phyloP scores from a whole-genome alignment of 2,329 filamentous ascomycete species.

The Clarireedia monteithiana region DNA sequence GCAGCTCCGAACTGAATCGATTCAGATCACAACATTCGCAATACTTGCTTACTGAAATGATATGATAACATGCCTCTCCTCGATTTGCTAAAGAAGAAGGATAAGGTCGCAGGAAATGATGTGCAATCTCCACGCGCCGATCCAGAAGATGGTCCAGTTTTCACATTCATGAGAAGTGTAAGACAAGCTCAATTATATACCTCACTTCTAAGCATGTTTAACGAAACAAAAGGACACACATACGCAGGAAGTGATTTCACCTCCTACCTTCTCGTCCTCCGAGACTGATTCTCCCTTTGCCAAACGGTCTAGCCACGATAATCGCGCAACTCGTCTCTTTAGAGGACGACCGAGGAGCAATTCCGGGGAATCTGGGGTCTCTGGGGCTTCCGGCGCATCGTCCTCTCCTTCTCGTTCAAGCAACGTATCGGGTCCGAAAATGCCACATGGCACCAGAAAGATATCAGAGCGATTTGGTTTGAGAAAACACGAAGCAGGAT shows the following conservation, averaged over 20 bases:
- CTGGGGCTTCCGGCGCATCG: constrained; percentile 16
- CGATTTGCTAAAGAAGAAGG: constrained; percentile 56
- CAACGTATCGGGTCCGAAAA: constrained; percentile 5
- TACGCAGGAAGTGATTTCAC: constrained; percentile 69
- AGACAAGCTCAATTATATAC: neutral
- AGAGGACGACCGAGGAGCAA: constrained; percentile 33
- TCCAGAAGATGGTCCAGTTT: constrained; percentile 35
- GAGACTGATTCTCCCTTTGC: constrained; percentile 26
- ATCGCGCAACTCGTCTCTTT: constrained; percentile 28
- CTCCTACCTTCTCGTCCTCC: constrained; percentile 44
- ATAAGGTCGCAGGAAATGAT: constrained; percentile 38
- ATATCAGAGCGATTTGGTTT: constrained; percentile 68
- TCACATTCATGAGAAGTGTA: constrained; percentile 72
- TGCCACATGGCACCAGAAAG: constrained; percentile 29
- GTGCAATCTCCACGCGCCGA: constrained; percentile 22
- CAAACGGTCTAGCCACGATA: constrained; percentile 11
- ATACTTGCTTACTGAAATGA: neutral
- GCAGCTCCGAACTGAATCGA: neutral
- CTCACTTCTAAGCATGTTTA: constrained; percentile 3
- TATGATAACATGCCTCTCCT: constrained; percentile 46
- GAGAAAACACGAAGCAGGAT: constrained; percentile 48
- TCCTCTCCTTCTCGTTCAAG: constrained; percentile 10
- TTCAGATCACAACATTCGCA: constrained; percentile 3
- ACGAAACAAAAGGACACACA: constrained; percentile 51
- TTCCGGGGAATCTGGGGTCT: constrained; percentile 39